A percentile compares a stretch with the other conserved stretches of the same genome.
These are phyloP conservation scores for Phytophthora niederhauseri DNA, from an alignment of 352 stramenopile species.

Conservation along the genomic window DNA sequence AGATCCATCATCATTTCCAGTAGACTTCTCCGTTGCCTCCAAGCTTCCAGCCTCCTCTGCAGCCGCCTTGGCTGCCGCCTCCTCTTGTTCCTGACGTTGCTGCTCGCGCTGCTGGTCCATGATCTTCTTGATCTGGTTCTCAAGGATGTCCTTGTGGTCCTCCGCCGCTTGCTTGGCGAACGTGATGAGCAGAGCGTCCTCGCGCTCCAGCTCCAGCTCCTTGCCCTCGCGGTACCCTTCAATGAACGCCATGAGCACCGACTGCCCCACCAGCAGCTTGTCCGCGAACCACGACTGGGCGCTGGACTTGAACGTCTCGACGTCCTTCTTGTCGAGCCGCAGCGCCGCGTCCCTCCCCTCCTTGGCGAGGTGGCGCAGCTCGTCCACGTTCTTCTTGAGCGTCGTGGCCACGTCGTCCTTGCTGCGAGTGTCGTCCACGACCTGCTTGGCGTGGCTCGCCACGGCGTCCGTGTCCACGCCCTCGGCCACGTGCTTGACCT, in stretches of 20 bases:
- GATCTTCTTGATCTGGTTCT: constrained; percentile 73
- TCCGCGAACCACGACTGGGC: constrained; percentile 83
- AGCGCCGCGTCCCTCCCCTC: constrained; percentile 62
- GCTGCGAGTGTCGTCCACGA: constrained; percentile 69
- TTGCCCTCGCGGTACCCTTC: constrained; percentile 84
- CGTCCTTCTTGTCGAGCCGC: constrained; percentile 60
- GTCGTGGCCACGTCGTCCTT: constrained; percentile 73
- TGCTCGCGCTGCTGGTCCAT: constrained; percentile 67
- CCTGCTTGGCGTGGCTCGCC: constrained; percentile 54
- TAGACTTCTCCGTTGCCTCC: constrained; percentile 8
- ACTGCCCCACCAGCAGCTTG: constrained; percentile 84
- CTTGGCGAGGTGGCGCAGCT: constrained; percentile 71
- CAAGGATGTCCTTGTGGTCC: constrained; percentile 73
- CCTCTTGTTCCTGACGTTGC: constrained; percentile 41
- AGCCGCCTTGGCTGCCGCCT: constrained; percentile 18
- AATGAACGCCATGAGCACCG: constrained; percentile 84
- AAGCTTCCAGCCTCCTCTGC: constrained; percentile 11
- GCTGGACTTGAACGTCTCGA: constrained; percentile 64
- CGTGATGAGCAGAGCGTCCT: constrained; percentile 78
- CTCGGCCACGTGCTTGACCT: constrained; percentile 57
- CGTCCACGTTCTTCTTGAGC: constrained; percentile 70
- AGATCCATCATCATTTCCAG: background rate
- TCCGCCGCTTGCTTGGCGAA: constrained; percentile 78
- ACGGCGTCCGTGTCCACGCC: constrained; percentile 70
- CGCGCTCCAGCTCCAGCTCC: constrained; percentile 67